Conservation (phyloP, 805 yeast species). For the Saturnispora gosingensis region DNA sequence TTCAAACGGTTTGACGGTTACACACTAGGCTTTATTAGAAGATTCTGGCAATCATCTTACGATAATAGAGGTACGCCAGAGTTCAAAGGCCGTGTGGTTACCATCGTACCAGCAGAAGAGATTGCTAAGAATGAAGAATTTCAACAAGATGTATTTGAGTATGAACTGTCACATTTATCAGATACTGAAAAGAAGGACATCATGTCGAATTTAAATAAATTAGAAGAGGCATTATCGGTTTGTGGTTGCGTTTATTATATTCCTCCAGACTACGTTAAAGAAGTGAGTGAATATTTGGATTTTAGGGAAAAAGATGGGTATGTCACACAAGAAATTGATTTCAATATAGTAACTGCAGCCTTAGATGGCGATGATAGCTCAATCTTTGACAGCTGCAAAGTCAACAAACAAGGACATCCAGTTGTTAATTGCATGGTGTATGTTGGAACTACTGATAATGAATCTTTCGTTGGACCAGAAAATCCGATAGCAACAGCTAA, state of each 20-base stretch:
- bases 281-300: conserved; percentile 64
- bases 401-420: conserved; percentile 29
- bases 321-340: conserved; percentile 55
- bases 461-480: conserved; percentile 83
- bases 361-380: conserved; percentile 11
- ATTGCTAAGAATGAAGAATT: conserved; percentile 34
- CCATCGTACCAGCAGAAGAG: conserved; percentile 56
- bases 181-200: conserved; percentile 13
- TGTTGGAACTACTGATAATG: conserved; percentile 75
- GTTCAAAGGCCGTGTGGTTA: conserved; percentile 83
- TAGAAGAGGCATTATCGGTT: conserved; percentile 41
- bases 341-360: conserved; percentile 33
- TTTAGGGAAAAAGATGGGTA: conserved; percentile 87
- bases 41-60: conserved; percentile 87
- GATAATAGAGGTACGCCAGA: conserved; percentile 89
- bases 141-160: conserved; percentile 31
- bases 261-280: conserved; percentile 48
- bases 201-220: conserved; percentile 11
- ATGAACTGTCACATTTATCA: conserved; percentile 18
- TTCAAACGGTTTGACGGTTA: conserved; percentile 49
- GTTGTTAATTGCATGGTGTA: conserved; percentile 55
- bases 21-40: conserved; percentile 62
- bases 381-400: conserved; percentile 24
- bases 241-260: conserved; percentile 85
- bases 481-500: conserved; percentile 46